Evolutionary conservation across 2,329 filamentous ascomycete species (phyloP), one percentile per base, ranked within the genome.

Genomic region (Monosporascus sp.): DNA sequence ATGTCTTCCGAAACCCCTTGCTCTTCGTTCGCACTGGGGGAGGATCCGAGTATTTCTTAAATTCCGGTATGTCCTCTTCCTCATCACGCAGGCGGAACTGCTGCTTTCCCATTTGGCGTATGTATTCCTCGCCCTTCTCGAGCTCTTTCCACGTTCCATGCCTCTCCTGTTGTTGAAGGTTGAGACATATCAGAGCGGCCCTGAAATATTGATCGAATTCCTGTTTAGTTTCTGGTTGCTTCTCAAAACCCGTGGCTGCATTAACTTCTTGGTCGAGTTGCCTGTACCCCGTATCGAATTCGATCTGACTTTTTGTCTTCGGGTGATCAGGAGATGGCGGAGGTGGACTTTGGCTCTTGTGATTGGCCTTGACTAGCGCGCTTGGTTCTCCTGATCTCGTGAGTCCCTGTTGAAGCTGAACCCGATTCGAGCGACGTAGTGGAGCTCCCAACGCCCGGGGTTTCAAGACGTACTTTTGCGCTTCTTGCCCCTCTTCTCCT

Each of bases 111-210:
- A 63, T 65, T 1, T 46, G 26, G 27, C 56, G 37, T 14, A 60
- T 17, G 24, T 51, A 59, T 17, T 48, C 27, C 9, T 52, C 7
- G 6, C 38, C 51, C 20, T 57, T 50, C 20, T 49, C 41, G 8
- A 63, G 55, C 27, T 50, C 22, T 22, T 49, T 40, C 61, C 62
- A 64, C 7, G 54, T 52, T 5, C 49, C 22, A 4, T 24, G 37
- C 3, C 24, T 49, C 40, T 57, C 41, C 2, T 47, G 34, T 17
- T 57, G n/a, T 48, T 53, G 53, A 22, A 38, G 22, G 19, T 48
- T 16, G 22, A 56, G 50, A 20, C 54, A 54, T 3, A 17, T 27
- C 44, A 56, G 52, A 17, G 41, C 56, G 6, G 8, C 14, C 5
- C 52, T 5, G 2, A 57, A 3, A 16, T 55, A 58, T 1, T 31